phyloP scores from a whole-genome alignment of 2,329 filamentous ascomycete species.

The Hypoxylon sp. region DNA sequence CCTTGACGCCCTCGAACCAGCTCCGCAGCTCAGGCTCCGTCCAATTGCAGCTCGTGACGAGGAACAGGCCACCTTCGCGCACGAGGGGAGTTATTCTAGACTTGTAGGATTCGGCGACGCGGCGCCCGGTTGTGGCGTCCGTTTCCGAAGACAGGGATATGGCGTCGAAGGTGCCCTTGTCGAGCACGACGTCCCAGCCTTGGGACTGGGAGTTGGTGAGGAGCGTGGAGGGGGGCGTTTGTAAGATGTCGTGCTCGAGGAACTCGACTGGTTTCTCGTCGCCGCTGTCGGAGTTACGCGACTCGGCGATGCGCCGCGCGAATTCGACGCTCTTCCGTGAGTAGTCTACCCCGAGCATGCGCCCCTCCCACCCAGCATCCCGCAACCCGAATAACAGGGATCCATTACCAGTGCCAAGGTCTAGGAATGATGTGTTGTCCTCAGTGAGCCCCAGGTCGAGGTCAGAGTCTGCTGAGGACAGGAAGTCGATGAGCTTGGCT shows the following conservation, averaged over 20 bases:
- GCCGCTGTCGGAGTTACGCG: conserved; percentile 43
- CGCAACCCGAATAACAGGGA: conserved; percentile 87
- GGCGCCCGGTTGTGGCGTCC: conserved; percentile 63
- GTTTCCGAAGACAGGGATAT: conserved; percentile 78
- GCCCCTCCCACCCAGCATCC: conserved; percentile 73
- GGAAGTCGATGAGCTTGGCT: conserved; percentile 79
- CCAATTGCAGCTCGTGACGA: conserved; percentile 98
- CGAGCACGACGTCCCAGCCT: conserved; percentile 92
- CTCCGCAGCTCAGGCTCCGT: conserved; percentile 85
- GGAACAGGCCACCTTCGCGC: conserved; percentile 76
- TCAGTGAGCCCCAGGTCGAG: conserved; percentile 32
- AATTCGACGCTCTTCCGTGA: conserved; percentile 76
- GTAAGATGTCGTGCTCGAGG: conserved; percentile 74
- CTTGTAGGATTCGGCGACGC: conserved; percentile 81
- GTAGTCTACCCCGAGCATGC: conserved; percentile 91
- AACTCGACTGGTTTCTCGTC: conserved; percentile 58
- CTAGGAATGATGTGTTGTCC: conserved; percentile 66
- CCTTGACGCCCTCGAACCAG: conserved; percentile 75
- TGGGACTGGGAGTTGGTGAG: conserved; percentile 42
- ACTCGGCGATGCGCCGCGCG: conserved; percentile 72
- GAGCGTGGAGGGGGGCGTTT: conserved; percentile 56
- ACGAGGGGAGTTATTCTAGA: conserved; percentile 77
- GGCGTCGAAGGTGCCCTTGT: conserved; percentile 98
- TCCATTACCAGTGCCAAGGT: conserved; percentile 95
- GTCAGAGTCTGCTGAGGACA: conserved; percentile 58